A percentile compares a stretch with the other conserved stretches of the same genome.
These are phyloP conservation scores for Syzygium jambos DNA, from an alignment of 345 rosid genomes.

Conservation along the genomic window DNA sequence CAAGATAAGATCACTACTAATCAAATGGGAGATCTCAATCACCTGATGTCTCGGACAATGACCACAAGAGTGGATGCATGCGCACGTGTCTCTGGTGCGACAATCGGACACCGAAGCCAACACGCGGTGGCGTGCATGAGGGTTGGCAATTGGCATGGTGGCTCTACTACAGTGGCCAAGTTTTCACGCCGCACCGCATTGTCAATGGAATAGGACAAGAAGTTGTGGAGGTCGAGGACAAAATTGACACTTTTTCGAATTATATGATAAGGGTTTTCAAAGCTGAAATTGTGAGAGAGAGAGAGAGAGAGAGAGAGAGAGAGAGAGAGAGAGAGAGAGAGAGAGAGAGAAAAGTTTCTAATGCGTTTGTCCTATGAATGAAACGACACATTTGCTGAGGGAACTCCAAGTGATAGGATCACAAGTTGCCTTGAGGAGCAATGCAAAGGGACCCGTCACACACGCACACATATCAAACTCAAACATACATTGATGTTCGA, in stretches of 20 bases:
- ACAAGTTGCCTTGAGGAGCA: background rate
- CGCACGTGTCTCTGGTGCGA: background rate
- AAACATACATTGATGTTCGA: background rate
- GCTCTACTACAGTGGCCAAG: background rate
- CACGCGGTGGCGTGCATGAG: background rate
- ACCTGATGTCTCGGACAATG: background rate
- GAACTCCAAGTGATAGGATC: background rate
- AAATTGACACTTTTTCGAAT: background rate
- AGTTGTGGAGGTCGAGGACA: background rate
- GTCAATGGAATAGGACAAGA: background rate
- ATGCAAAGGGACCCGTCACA: background rate
- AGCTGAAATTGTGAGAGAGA: background rate
- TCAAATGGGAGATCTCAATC: background rate
- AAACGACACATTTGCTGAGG: background rate
- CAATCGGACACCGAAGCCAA: background rate
- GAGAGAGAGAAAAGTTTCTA: background rate
- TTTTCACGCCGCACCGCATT: background rate
- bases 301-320: background rate
- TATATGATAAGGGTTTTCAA: background rate
- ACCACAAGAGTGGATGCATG: background rate
- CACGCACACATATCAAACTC: background rate
- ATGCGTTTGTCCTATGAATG: background rate
- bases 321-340: too few relatives aligned
- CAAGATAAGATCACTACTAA: background rate
- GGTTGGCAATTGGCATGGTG: background rate